A percentile compares a stretch with the other conserved stretches of the same genome.
These are phyloP conservation scores for Trypanosomatidae sp. DNA, from an alignment of 208 protist species.

Conservation along the genomic window DNA sequence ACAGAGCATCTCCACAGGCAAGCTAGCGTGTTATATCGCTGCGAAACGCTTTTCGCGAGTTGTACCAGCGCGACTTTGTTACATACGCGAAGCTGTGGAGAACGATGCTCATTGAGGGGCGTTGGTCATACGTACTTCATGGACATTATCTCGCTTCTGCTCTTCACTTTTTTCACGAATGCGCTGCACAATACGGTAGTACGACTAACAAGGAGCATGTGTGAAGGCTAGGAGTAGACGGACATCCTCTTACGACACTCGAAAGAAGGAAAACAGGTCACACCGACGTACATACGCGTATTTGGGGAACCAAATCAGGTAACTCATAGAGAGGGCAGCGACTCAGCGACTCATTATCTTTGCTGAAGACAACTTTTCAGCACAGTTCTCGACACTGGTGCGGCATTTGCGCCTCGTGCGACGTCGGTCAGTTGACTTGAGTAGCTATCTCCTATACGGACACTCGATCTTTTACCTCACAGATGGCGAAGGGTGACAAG, in stretches of 20 bases:
- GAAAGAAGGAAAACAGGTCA: not conserved
- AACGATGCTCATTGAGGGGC: not conserved
- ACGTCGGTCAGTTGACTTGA: not conserved
- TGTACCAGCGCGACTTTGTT: not conserved
- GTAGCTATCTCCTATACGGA: not conserved
- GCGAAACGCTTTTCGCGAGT: not conserved
- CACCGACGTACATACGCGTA: not conserved
- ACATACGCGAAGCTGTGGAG: not conserved
- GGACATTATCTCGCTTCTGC: slow-evolving; percentile 12
- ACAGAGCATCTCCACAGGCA: not conserved
- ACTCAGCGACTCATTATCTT: not conserved
- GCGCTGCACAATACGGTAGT: not conserved
- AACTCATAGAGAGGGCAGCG: slow-evolving; percentile 1
- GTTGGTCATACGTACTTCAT: not conserved
- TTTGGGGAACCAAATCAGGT: not conserved
- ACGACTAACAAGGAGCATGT: not conserved
- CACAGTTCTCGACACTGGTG: no score
- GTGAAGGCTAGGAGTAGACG: not conserved
- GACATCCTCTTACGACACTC: not conserved
- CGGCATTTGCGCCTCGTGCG: not conserved
- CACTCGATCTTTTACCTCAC: not conserved
- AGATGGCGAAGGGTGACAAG: slow-evolving; percentile 88
- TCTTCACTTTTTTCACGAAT: not conserved
- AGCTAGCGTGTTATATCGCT: not conserved
- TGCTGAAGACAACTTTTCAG: not conserved